Percentiles rank a stretch among this genome's conserved stretches.
Evolutionary conservation across 139 green algal species (phyloP).

Genomic region (Chlorella sp.): DNA sequence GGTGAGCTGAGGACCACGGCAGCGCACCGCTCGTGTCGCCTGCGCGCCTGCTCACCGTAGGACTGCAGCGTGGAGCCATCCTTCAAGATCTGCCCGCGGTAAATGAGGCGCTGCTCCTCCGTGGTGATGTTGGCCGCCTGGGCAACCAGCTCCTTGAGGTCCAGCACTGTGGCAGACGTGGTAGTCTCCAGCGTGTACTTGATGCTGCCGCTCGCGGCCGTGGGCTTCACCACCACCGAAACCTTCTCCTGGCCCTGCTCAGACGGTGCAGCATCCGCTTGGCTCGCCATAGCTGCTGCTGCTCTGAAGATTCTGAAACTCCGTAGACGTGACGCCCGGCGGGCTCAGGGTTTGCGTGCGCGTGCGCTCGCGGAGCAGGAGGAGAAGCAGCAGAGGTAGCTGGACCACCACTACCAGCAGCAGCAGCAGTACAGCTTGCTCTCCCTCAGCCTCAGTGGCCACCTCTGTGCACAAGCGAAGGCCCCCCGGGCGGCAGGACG

Average conservation of each 20-base stretch:
- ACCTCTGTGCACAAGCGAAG: too few species aligned
- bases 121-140: conserved; percentile 28
- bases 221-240: background rate
- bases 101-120: conserved; percentile 80
- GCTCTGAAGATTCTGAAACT: background rate
- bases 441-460: too few species aligned
- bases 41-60: conserved; percentile 56
- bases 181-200: background rate
- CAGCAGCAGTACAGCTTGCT: background rate
- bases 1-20: background rate
- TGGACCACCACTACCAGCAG: background rate
- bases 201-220: background rate
- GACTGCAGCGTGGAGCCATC: conserved; percentile 72
- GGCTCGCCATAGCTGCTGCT: background rate
- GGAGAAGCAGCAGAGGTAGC: background rate
- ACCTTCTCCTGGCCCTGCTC: too few species aligned
- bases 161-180: conserved; percentile 1
- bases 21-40: background rate
- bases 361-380: background rate
- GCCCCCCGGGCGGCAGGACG: too few species aligned
- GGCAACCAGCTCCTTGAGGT: conserved; percentile 71
- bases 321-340: too few species aligned
- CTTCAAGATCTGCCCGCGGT: conserved; percentile 90
- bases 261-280: background rate
- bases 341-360: too few species aligned